Evolutionary conservation across 768 basidiomycete genomes (phyloP).

Genomic region (Naganishia vaughanmartiniae): DNA sequence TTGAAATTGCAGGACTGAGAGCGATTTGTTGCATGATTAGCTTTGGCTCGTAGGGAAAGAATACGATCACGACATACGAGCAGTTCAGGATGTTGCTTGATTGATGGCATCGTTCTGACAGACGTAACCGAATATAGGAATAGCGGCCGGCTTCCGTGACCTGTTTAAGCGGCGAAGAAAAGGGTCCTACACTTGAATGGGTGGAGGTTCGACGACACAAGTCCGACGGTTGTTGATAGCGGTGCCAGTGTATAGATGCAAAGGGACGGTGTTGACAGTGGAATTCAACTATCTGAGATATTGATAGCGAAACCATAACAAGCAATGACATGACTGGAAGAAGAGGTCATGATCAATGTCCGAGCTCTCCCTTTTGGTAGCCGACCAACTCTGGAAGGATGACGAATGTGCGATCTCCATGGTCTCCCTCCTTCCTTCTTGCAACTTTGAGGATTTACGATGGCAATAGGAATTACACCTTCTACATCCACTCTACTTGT

Average conservation of each 20-base stretch:
- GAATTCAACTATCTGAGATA: too few relatives aligned
- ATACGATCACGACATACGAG: constrained; percentile 39
- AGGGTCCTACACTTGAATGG: neutral
- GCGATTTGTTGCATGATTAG: neutral
- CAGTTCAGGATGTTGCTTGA: constrained; percentile 51
- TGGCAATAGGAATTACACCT: neutral
- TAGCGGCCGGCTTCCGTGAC: neutral
- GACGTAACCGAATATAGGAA: neutral
- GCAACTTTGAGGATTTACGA: too few relatives aligned
- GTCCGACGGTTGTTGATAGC: neutral
- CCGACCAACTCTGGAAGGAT: neutral
- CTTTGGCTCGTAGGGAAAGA: neutral
- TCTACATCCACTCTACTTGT: neutral
- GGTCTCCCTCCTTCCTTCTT: neutral
- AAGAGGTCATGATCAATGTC: neutral
- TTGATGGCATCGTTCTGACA: constrained; percentile 37
- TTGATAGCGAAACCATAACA: neutral
- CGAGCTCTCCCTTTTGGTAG: neutral
- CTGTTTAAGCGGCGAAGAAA: neutral
- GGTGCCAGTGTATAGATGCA: neutral
- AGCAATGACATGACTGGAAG: neutral
- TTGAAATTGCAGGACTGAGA: constrained; percentile 71
- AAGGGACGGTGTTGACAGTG: too few relatives aligned
- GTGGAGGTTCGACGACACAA: neutral
- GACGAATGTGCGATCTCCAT: neutral